Percentiles rank a stretch among this genome's conserved stretches.
Conservation (phyloP, 2,329 filamentous ascomycete species). For the Aureobasidium namibiae region DNA sequence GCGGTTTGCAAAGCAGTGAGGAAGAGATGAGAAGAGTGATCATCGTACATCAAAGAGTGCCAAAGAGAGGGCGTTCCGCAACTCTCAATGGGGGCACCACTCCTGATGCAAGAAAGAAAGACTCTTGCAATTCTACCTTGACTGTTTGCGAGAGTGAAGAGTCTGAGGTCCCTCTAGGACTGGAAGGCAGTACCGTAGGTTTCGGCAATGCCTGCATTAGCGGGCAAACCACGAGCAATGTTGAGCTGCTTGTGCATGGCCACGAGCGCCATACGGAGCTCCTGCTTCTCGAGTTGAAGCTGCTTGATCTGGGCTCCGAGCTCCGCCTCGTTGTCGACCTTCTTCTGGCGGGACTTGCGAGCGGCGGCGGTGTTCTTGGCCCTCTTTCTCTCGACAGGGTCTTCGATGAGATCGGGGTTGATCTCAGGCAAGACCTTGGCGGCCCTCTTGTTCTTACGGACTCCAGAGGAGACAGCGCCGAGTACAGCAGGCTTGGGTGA, state of each 20-base stretch:
- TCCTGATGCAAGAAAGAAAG: no score
- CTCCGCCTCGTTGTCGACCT: conserved; percentile 66
- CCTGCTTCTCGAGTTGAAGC: conserved; percentile 26
- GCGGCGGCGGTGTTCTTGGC: conserved; percentile 89
- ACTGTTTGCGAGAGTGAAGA: no score
- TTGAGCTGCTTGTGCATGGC: not conserved
- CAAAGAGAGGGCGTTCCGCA: no score
- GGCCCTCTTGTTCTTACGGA: conserved; percentile 53
- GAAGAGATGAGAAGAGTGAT: no score
- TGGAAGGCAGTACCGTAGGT: no score
- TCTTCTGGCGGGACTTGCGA: conserved; percentile 83
- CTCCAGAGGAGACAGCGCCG: conserved; percentile 21
- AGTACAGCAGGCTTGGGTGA: not conserved
- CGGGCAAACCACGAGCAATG: no score
- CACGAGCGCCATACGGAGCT: conserved; percentile 17
- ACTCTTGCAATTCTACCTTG: no score
- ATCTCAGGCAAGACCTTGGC: conserved; percentile 76
- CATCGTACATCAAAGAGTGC: no score
- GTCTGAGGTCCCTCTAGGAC: no score
- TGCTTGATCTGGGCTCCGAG: conserved; percentile 62
- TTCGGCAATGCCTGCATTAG: no score
- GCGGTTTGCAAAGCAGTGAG: no score
- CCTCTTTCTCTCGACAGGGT: conserved; percentile 80
- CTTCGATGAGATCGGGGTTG: conserved; percentile 58
- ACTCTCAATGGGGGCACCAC: no score